Base-by-base conservation (phyloP, 1,284 basidiomycete genomes). In the Puccinia coronata region DNA sequence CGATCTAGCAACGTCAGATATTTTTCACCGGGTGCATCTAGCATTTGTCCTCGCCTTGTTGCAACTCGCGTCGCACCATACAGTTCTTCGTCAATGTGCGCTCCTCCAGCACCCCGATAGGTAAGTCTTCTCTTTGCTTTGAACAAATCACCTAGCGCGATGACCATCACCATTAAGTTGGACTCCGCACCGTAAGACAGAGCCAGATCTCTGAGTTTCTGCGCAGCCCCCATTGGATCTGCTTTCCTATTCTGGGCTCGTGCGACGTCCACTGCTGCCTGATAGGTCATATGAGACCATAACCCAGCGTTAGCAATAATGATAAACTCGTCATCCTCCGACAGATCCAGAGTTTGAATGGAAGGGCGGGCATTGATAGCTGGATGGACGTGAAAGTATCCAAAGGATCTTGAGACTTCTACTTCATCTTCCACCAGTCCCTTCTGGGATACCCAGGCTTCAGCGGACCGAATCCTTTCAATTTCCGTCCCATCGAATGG, bases 151-250 rank as follows among this genome's bases (percentile, higher is more conserved):
- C 90, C 90, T 20, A 98, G 89, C 70, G 91, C 91, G 83, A 99
- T 91, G 51, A 98, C 95, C 96, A 99, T 98, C 87, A 99, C 95
- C 95, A 98, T 97, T 82, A 93, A 92, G 82, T 92, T 94, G 20
- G 94, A 93, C 83, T 94, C 92, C 12, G 95, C 95, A 18, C 97
- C 97, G 87, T 98, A 98, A 84, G 94, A 95, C 85, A 99, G 93
- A 14, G 97, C 95, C 84, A 98, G 93, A 87, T 99, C 97, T 78
- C 97, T 90, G 75, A 99, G 88, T 88, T 98, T 98, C 87, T 98
- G 96, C 0, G 96, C 94, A 3, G 97, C 96, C 84, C 96, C 91
- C 95, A 98, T 98, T 0, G 96, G 95, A 85, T 98, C 94, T 23
- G 90, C 90, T 65, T 85, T 84, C 39, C 90, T 88, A 43, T 81